A percentile compares a stretch with the other conserved stretches of the same genome.
Evolutionary conservation across 2,329 filamentous ascomycete species (phyloP).

Genomic region (Purpureocillium lavendulum): DNA sequence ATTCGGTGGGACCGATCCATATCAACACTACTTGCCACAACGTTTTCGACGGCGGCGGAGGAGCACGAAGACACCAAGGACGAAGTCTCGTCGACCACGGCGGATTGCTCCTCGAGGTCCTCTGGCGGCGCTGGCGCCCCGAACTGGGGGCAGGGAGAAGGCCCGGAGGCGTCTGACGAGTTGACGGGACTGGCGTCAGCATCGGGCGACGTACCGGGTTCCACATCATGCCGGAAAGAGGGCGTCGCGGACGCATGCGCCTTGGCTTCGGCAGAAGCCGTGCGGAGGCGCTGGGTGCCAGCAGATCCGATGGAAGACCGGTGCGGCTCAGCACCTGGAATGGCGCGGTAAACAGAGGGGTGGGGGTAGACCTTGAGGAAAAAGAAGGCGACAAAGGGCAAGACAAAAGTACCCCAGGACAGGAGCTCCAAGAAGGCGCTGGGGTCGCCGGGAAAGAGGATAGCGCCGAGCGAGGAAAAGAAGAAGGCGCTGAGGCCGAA

Average conservation of each 20-base stretch:
- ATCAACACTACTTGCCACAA: constrained; percentile 55
- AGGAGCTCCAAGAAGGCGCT: constrained; percentile 74
- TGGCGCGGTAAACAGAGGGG: constrained; percentile 42
- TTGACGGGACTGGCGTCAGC: constrained; percentile 1
- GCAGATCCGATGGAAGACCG: constrained; percentile 7
- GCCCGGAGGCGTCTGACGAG: neutral
- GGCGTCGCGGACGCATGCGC: constrained; percentile 16
- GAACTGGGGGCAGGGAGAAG: neutral
- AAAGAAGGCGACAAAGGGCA: constrained; percentile 72
- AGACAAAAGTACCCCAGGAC: constrained; percentile 65
- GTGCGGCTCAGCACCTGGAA: constrained; percentile 29
- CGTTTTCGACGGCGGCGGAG: constrained; percentile 41
- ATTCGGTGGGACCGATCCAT: constrained; percentile 66
- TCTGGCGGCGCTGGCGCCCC: neutral
- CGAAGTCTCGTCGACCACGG: constrained; percentile 63
- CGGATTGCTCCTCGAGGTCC: constrained; percentile 15
- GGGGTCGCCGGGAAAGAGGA: constrained; percentile 77
- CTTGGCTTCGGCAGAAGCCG: constrained; percentile 34
- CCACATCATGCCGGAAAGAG: neutral
- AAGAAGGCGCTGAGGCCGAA: constrained; percentile 96
- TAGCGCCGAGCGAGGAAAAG: constrained; percentile 71
- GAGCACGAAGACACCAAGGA: constrained; percentile 67
- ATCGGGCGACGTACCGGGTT: neutral
- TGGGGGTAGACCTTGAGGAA: constrained; percentile 67
- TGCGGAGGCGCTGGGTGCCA: constrained; percentile 27